phyloP scores from a whole-genome alignment of 495 filamentous ascomycete species.

The Sporormia fimetaria region DNA sequence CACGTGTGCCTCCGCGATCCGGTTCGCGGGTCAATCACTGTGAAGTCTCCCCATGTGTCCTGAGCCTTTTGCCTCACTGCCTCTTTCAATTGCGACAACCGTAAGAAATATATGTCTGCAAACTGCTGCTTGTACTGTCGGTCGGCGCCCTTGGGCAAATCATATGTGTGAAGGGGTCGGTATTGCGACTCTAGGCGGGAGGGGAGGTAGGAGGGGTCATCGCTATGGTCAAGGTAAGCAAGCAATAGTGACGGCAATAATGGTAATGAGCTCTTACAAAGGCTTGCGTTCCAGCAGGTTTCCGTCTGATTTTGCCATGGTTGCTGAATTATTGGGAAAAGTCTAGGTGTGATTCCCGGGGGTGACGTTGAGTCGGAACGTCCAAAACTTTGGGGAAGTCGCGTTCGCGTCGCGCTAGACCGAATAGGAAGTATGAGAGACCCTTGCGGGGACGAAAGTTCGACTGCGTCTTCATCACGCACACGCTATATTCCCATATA shows the following conservation, averaged over 20 bases:
- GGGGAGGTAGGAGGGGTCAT: constrained; percentile 13
- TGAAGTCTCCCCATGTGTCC: constrained; percentile 64
- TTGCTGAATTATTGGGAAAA: no score
- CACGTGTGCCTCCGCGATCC: neutral
- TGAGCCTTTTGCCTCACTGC: constrained; percentile 60
- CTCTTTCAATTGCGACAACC: constrained; percentile 78
- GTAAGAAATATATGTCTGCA: constrained; percentile 92
- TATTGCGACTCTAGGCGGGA: constrained; percentile 52
- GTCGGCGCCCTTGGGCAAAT: constrained; percentile 53
- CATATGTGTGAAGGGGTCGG: constrained; percentile 61
- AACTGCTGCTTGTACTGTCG: constrained; percentile 89
- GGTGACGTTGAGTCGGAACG: neutral
- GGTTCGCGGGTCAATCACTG: constrained; percentile 36
- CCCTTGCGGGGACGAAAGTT: neutral
- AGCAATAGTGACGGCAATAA: neutral
- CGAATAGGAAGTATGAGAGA: constrained; percentile 1
- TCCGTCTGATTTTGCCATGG: constrained; percentile 6
- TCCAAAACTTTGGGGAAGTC: constrained; percentile 6
- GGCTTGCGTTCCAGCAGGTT: constrained; percentile 7
- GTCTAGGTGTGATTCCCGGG: no score
- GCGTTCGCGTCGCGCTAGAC: constrained; percentile 1
- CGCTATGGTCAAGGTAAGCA: neutral
- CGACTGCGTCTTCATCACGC: no score
- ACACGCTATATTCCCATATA: no score
- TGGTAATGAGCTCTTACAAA: constrained; percentile 8